Evolutionary conservation across 1,139 yeast genomes (phyloP).

Genomic region (Sugiyamaella grinbergsii): DNA sequence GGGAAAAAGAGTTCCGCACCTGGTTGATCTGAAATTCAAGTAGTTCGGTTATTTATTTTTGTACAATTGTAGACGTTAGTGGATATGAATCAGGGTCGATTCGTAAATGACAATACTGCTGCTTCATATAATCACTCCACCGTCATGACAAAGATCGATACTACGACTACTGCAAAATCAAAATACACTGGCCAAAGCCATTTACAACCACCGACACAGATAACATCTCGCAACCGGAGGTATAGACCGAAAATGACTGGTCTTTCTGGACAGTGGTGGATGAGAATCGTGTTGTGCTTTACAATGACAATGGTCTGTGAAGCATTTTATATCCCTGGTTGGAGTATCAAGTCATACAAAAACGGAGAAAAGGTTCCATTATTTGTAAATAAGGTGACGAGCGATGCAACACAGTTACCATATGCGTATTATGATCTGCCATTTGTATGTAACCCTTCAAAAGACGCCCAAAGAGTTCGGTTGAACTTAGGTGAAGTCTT

Average conservation of each 20-base stretch:
- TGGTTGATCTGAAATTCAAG: too few species aligned
- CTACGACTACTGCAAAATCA: too few species aligned
- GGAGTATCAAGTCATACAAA: constrained; percentile 40
- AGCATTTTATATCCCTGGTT: constrained; percentile 34
- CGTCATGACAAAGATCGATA: too few species aligned
- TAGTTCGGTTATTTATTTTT: too few species aligned
- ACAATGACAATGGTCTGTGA: constrained; percentile 3
- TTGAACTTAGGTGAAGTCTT: constrained; percentile 75
- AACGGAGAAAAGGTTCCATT: constrained; percentile 68
- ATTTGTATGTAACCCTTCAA: constrained; percentile 74
- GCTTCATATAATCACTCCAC: too few species aligned
- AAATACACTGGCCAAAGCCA: too few species aligned
- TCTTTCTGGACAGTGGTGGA: neutral
- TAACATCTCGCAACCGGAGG: neutral
- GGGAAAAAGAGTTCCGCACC: too few species aligned
- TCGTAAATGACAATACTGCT: too few species aligned
- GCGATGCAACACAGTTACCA: constrained; percentile 77
- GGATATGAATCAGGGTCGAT: too few species aligned
- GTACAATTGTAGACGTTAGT: too few species aligned
- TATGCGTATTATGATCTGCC: constrained; percentile 75
- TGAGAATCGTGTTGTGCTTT: neutral
- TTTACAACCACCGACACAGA: too few species aligned
- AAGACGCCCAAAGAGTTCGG: constrained; percentile 51
- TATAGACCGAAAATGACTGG: neutral
- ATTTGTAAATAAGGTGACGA: constrained; percentile 74